A percentile compares a stretch with the other conserved stretches of the same genome.
These are phyloP conservation scores for Pythium chondricola DNA, from an alignment of 352 stramenopile genomes.

Conservation along the genomic window DNA sequence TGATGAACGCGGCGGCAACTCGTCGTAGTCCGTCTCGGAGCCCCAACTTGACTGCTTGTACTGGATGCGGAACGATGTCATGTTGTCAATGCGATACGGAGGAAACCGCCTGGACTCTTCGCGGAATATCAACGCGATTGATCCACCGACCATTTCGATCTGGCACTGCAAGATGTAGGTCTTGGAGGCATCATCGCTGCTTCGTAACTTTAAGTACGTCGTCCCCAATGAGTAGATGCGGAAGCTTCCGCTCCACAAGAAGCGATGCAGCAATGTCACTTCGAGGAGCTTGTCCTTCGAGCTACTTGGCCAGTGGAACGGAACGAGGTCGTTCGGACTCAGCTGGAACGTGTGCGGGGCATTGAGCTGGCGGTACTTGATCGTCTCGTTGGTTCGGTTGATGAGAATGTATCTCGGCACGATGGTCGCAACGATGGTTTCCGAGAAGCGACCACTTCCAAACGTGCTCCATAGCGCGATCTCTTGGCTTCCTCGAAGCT, in stretches of 20 bases:
- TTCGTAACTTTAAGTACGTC: slow-evolving; percentile 81
- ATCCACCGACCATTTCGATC: slow-evolving; percentile 81
- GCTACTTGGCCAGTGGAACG: slow-evolving; percentile 82
- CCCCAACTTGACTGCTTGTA: slow-evolving; percentile 82
- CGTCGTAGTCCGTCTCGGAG: slow-evolving; percentile 65
- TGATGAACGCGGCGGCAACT: slow-evolving; percentile 61
- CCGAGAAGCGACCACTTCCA: slow-evolving; percentile 70
- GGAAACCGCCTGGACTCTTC: slow-evolving; percentile 84
- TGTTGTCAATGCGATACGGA: slow-evolving; percentile 89
- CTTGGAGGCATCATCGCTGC: slow-evolving; percentile 51
- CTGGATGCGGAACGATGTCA: slow-evolving; percentile 85
- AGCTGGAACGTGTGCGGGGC: slow-evolving; percentile 69
- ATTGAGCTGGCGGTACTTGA: slow-evolving; percentile 81
- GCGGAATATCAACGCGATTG: slow-evolving; percentile 77
- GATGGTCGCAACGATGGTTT: slow-evolving; percentile 84
- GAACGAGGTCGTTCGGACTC: slow-evolving; percentile 63
- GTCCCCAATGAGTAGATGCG: slow-evolving; percentile 81
- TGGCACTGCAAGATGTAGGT: slow-evolving; percentile 89
- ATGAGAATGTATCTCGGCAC: slow-evolving; percentile 85
- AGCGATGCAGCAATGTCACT: slow-evolving; percentile 75
- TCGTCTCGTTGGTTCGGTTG: slow-evolving; percentile 75
- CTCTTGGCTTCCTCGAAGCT: slow-evolving; percentile 67
- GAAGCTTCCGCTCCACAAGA: slow-evolving; percentile 83
- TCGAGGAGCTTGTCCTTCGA: slow-evolving; percentile 76
- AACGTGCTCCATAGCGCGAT: slow-evolving; percentile 84